Evolutionary conservation across 2,329 filamentous ascomycete species (phyloP), one percentile per base, ranked within the genome.

Genomic region (Samsoniella hepiali): DNA sequence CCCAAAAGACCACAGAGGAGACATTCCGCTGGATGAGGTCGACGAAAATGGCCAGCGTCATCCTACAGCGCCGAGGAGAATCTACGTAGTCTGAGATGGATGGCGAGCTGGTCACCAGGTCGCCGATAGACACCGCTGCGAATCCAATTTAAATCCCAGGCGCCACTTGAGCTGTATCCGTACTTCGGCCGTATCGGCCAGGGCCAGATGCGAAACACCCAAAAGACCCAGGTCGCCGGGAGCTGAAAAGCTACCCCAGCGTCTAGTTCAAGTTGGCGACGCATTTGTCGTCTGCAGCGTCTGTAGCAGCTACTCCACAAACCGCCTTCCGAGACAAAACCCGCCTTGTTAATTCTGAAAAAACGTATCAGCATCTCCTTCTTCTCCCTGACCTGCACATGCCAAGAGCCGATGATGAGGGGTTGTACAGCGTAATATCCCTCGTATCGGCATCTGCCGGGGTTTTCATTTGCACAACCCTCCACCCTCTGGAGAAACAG

Each of bases 191-290:
- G 22, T 22, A 22, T 22, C 22, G 22, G 22, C 22, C 22, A 22
- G 22, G 22, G 22, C 22, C 22, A 22, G 22, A 22, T 22, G 22
- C 22, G 22, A 22, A 22, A 22, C 22, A 22, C 22, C 22, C 22
- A 22, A 22, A 22, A 22, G 22, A 22, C 22, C 22, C 58, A 34
- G n/a, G 36, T 17, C n/a, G 50, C 58, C 29, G 40, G 38, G 29
- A 61, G 58, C 58, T 62, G 58, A 62, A 62, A 29, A 27, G 49
- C 29, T 54, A 22, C 49, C 49, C 34, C 44, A 59, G 45, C 34
- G 34, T 40, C 50, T 54, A 55, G 58, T 55, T 40, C 58, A 1
- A 38, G 38, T 36, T 34, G 50, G 49, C 17, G 29, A 34, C 38
- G 13, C 38, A 5, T 40, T 15, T 40, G 9, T 10, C 1, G 13